Conservation (phyloP, 2,329 filamentous ascomycete species). For the Cladosporium austrohemisphaericum region DNA sequence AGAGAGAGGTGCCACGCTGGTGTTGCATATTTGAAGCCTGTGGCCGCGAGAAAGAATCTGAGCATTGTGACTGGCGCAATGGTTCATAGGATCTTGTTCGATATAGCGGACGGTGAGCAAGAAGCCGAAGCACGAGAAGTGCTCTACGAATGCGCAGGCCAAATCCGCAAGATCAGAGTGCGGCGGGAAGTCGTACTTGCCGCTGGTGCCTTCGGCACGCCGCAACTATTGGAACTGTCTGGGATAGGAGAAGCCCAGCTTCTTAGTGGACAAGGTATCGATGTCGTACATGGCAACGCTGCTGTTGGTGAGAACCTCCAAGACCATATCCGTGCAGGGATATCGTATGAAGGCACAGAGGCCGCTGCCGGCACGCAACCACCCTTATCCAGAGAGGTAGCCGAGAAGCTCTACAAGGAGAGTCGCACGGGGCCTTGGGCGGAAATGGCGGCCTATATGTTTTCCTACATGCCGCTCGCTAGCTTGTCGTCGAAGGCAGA, state of each 20-base stretch:
- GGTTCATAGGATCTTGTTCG: conserved; percentile 20
- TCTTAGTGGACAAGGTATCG: conserved; percentile 18
- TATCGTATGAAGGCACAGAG: conserved; percentile 24
- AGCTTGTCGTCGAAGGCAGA: conserved; percentile 20
- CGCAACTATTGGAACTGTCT: conserved; percentile 56
- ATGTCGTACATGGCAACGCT: conserved; percentile 19
- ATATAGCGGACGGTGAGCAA: not conserved
- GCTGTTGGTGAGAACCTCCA: conserved; percentile 29
- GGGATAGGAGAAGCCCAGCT: conserved; percentile 42
- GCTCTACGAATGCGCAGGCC: conserved; percentile 10
- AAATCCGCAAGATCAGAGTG: conserved; percentile 22
- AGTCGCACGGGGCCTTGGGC: conserved; percentile 20
- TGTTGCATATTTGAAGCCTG: conserved; percentile 22
- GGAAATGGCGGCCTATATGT: conserved; percentile 17
- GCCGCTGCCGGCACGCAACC: conserved; percentile 15
- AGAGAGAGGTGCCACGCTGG: conserved; percentile 24
- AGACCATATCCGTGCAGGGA: conserved; percentile 22
- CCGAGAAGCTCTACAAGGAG: conserved; percentile 17
- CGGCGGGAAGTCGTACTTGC: conserved; percentile 54
- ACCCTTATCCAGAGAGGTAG: conserved; percentile 11
- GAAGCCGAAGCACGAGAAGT: conserved; percentile 2
- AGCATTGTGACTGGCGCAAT: conserved; percentile 17
- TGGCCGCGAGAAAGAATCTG: conserved; percentile 17
- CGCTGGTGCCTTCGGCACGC: conserved; percentile 56
- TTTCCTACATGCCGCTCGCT: conserved; percentile 21